A percentile compares a stretch with the other conserved stretches of the same genome.
phyloP scores from a whole-genome alignment of 139 green algal genomes.

The Cymbomonas tetramitiformis region DNA sequence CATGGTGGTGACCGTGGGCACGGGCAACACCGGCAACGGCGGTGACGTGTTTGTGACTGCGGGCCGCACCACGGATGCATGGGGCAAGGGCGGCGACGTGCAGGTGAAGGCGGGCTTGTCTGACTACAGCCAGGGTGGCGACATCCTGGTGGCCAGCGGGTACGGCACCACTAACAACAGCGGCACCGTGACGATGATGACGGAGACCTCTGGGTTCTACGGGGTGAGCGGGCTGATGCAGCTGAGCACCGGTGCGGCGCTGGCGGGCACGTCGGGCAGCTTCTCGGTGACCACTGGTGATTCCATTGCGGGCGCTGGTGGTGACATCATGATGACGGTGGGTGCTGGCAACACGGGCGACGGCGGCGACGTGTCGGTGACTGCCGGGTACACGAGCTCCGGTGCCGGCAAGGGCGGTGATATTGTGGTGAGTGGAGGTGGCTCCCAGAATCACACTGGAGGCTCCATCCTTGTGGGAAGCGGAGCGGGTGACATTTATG shows the following conservation, averaged over 20 bases:
- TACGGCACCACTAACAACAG: not conserved
- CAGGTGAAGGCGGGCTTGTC: not conserved
- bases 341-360: slow-evolving; percentile 4
- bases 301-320: not conserved
- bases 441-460: no score
- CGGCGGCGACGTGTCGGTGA: slow-evolving; percentile 1
- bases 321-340: not conserved
- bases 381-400: not conserved
- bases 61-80: not conserved
- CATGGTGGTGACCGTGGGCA: no score
- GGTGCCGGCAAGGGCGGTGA: no score
- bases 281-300: not conserved
- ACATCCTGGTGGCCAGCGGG: not conserved
- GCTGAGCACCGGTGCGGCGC: not conserved
- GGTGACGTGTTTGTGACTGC: slow-evolving; percentile 4
- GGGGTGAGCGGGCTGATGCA: not conserved
- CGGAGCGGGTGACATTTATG: no score
- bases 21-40: not conserved
- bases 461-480: no score
- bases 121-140: not conserved
- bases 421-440: no score
- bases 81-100: not conserved
- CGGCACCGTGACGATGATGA: not conserved
- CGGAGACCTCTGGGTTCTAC: not conserved
- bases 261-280: not conserved